These are phyloP conservation scores for Alnus glutinosa DNA, from an alignment of 306 rosid genomes.

Conservation along the genomic window DNA sequence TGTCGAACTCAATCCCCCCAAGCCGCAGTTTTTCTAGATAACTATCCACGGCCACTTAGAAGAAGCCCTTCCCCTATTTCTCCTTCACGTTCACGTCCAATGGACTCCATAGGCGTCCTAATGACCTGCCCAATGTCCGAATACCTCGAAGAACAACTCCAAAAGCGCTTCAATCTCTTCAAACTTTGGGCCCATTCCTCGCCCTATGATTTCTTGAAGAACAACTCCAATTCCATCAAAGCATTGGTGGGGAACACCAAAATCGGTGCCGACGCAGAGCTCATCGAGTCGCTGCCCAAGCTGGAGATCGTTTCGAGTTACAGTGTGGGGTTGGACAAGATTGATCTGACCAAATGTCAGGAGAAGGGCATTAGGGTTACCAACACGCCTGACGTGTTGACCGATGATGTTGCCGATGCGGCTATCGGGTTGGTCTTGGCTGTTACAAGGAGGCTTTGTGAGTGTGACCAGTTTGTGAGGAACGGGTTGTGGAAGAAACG, in stretches of 20 bases:
- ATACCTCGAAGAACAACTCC: constrained; percentile 48
- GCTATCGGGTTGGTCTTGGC: constrained; percentile 59
- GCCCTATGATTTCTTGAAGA: constrained; percentile 18
- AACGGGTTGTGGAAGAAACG: constrained; percentile 40
- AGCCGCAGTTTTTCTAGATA: too few species aligned
- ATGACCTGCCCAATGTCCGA: constrained; percentile 43
- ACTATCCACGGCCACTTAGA: too few species aligned
- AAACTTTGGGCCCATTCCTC: constrained; percentile 51
- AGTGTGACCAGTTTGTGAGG: constrained; percentile 41
- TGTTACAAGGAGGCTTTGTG: constrained; percentile 45
- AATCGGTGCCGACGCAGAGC: constrained; percentile 47
- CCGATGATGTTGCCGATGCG: constrained; percentile 73
- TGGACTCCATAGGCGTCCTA: constrained; percentile 49
- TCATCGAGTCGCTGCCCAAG: constrained; percentile 51
- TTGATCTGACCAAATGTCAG: constrained; percentile 50
- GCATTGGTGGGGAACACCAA: constrained; percentile 45
- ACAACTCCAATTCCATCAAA: constrained; percentile 36
- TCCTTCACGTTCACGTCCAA: constrained; percentile 8
- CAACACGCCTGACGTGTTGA: constrained; percentile 70
- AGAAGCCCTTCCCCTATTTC: background rate
- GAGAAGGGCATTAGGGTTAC: constrained; percentile 53
- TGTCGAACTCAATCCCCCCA: too few species aligned
- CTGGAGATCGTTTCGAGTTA: constrained; percentile 56
- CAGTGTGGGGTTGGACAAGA: constrained; percentile 70
- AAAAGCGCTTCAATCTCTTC: constrained; percentile 55